These are phyloP conservation scores for Emericellopsis terricola DNA, from an alignment of 495 filamentous ascomycete species.

Conservation along the genomic window DNA sequence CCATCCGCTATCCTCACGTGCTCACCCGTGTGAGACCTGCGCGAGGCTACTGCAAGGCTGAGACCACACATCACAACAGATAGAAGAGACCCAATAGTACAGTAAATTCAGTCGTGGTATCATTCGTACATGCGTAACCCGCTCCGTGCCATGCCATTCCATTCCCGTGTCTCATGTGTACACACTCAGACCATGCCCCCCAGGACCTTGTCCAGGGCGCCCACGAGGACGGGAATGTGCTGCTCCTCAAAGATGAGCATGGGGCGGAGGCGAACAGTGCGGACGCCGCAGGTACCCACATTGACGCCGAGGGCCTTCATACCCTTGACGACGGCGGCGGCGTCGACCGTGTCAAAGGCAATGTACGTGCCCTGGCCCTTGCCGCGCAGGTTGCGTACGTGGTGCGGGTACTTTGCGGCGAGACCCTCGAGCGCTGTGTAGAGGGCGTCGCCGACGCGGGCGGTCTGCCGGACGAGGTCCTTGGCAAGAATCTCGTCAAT, in stretches of 20 bases:
- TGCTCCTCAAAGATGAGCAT: constrained; percentile 95
- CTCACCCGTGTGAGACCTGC: too few species aligned
- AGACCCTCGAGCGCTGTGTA: constrained; percentile 54
- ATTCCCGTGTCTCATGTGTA: too few species aligned
- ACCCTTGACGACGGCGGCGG: constrained; percentile 68
- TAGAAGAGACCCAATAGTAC: too few species aligned
- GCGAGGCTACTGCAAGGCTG: too few species aligned
- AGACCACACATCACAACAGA: too few species aligned
- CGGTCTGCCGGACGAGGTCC: constrained; percentile 66
- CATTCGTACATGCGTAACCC: too few species aligned
- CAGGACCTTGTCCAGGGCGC: too few species aligned
- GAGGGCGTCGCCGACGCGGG: constrained; percentile 66
- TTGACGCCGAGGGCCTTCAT: constrained; percentile 77
- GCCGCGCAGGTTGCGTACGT: constrained; percentile 80
- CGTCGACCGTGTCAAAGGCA: constrained; percentile 74
- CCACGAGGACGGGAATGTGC: too few species aligned
- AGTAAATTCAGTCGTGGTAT: too few species aligned
- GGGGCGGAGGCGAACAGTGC: constrained; percentile 69
- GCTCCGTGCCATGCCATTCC: too few species aligned
- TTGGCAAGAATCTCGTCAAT: constrained; percentile 72
- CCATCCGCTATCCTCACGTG: too few species aligned
- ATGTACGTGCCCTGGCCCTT: constrained; percentile 95
- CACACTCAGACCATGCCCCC: too few species aligned
- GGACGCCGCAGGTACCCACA: constrained; percentile 73
- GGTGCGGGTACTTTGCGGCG: constrained; percentile 54